A percentile compares a stretch with the other conserved stretches of the same genome.
Conservation (phyloP, 768 basidiomycete species). For the Lentinula boryana region DNA sequence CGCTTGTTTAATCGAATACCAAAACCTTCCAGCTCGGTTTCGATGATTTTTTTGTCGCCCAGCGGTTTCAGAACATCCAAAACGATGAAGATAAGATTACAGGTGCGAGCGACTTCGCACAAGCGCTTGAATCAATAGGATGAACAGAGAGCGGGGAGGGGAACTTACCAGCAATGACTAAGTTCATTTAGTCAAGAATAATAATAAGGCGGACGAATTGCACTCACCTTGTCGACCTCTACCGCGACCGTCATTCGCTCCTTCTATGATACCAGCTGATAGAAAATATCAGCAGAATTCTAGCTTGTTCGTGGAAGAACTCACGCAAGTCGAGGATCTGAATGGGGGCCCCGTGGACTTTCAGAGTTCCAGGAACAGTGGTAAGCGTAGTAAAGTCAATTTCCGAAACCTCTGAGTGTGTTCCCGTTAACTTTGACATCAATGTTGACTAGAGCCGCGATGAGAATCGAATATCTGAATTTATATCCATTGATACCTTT, state of each 20-base stretch:
- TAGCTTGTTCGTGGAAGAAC: conserved; percentile 20
- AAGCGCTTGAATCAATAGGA: conserved; percentile 7
- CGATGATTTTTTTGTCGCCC: conserved; percentile 88
- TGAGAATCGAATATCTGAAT: not conserved
- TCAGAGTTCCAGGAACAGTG: conserved; percentile 47
- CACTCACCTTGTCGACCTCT: conserved; percentile 86
- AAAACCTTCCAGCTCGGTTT: conserved; percentile 94
- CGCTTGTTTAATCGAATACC: conserved; percentile 95
- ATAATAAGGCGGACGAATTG: not conserved
- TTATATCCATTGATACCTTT: conserved; percentile 46
- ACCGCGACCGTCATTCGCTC: conserved; percentile 93
- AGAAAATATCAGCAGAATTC: not conserved
- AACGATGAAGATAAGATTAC: conserved; percentile 97
- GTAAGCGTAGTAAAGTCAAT: conserved; percentile 97
- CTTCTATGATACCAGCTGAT: conserved; percentile 94
- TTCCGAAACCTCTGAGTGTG: conserved; percentile 91
- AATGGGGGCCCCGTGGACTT: conserved; percentile 93
- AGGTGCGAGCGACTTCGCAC: conserved; percentile 84
- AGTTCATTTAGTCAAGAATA: conserved; percentile 8
- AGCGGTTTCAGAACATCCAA: conserved; percentile 98
- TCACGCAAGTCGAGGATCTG: conserved; percentile 89
- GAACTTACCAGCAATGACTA: conserved; percentile 72
- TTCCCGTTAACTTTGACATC: conserved; percentile 96
- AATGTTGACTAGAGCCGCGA: conserved; percentile 61
- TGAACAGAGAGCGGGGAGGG: conserved; percentile 8